phyloP scores from a whole-genome alignment of 768 basidiomycete species.

The Boletus reticulatus region DNA sequence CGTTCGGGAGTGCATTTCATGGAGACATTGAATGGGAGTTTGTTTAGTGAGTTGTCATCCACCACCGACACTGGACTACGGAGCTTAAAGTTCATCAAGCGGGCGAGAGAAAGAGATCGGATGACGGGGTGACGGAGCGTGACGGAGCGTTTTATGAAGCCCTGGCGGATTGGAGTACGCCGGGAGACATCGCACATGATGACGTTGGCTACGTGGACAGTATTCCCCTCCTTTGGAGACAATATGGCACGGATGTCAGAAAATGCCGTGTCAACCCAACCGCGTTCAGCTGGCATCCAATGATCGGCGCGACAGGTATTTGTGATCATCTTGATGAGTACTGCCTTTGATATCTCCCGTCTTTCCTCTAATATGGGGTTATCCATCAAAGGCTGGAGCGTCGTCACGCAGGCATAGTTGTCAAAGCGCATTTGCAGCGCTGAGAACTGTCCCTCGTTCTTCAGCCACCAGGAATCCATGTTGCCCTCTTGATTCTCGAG shows the following conservation, averaged over 20 bases:
- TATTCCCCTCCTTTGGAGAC: conserved; percentile 4
- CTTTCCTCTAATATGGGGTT: conserved; percentile 13
- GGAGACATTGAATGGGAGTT: conserved; percentile 18
- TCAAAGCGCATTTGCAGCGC: conserved; percentile 32
- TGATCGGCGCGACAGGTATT: conserved; percentile 15
- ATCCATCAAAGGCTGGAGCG: conserved; percentile 15
- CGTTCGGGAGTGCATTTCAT: conserved; percentile 15
- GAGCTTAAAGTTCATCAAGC: conserved; percentile 2
- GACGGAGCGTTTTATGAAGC: conserved; percentile 9
- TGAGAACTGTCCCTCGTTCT: conserved; percentile 27
- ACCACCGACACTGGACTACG: conserved; percentile 13
- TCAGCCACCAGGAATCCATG: conserved; percentile 33
- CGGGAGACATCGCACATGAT: conserved; percentile 24
- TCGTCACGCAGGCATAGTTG: conserved; percentile 40
- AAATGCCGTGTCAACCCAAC: conserved; percentile 20
- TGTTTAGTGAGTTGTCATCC: not conserved
- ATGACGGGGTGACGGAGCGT: conserved; percentile 15
- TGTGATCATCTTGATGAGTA: conserved; percentile 20
- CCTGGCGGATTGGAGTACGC: not conserved
- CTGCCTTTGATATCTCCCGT: conserved; percentile 19
- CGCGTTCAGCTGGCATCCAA: conserved; percentile 27
- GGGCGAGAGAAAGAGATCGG: conserved; percentile 4
- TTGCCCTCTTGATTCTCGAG: conserved; percentile 32
- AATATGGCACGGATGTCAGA: conserved; percentile 20
- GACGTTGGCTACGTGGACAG: conserved; percentile 10